A percentile compares a stretch with the other conserved stretches of the same genome.
These are phyloP conservation scores for Vitis vinifera DNA, from an alignment of 164 flowering plant species.

Conservation along the genomic window ASM3070453v1 NC_081808.1:25212001-25212500, in stretches of 20 bases:
- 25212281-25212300: conserved; percentile 2
- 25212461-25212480: conserved; percentile 48
- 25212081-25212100: conserved; percentile 76
- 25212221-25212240: conserved; percentile 37
- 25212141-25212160: background rate
- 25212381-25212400: conserved; percentile 54
- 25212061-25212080: conserved; percentile 66
- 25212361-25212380: conserved; percentile 68
- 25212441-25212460: conserved; percentile 59
- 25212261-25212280: conserved; percentile 17
- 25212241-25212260: conserved; percentile 74
- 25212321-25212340: conserved; percentile 35
- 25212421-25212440: conserved; percentile 61
- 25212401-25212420: conserved; percentile 37
- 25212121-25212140: background rate
- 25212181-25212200: conserved; percentile 79
- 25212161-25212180: background rate
- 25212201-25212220: conserved; percentile 32
- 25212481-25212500: conserved; percentile 31
- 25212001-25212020: conserved; percentile 64
- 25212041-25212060: conserved; percentile 67
- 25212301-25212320: background rate
- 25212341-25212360: conserved; percentile 63
- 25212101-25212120: conserved; percentile 38
- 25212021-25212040: conserved; percentile 74